Base-by-base conservation (phyloP, 495 filamentous ascomycete species). In the Penicillium lividum region DNA sequence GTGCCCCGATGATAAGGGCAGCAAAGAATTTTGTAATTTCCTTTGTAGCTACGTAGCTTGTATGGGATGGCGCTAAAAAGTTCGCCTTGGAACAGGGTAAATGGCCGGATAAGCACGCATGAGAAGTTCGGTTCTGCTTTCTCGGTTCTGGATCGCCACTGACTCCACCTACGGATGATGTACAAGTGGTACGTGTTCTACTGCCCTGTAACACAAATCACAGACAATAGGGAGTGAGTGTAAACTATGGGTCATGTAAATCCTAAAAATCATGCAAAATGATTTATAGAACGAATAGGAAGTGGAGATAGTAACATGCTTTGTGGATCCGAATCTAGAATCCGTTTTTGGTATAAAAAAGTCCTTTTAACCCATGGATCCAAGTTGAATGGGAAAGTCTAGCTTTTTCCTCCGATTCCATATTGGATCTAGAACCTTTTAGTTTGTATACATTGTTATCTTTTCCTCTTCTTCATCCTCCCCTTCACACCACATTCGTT, bases 71-170 rank as follows among this genome's bases (percentile, higher is more conserved):
- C 33, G 33, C 33, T 36, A 36, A 36, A 11, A 11, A 11, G 10
- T 9, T 36, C 30, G 28, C 22, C 13, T 49, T n/a, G n/a, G 46
- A 22, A 22, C 15, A 25, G 33, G 33, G 33, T 10, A 36, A 36
- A 36, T 4, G 30, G 30, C 30, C 8, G 30, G 49, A 28, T 16
- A 34, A 34, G 5, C 18, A 34, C 51, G 34, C 34, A 29, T 25
- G 45, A 9, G 3, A 10, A 9, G 11, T 18, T 30, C 30, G 52
- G 52, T 47, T 52, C 58, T 52, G 18, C 48, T 22, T 22, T 22
- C 22, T 22, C 18, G 48, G n/a, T 25, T 51, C 42, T 53, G 59
- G 54, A 58, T 62, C 50, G 59, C 59, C 59, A 62, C 59, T 45
- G 16, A 16, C 28, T 55, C 59, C 59, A 61, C 59, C 49, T 9